A percentile compares a stretch with the other conserved stretches of the same genome.
Conservation (phyloP, 257 asterid genomes). For the Capsicum baccatum region DNA sequence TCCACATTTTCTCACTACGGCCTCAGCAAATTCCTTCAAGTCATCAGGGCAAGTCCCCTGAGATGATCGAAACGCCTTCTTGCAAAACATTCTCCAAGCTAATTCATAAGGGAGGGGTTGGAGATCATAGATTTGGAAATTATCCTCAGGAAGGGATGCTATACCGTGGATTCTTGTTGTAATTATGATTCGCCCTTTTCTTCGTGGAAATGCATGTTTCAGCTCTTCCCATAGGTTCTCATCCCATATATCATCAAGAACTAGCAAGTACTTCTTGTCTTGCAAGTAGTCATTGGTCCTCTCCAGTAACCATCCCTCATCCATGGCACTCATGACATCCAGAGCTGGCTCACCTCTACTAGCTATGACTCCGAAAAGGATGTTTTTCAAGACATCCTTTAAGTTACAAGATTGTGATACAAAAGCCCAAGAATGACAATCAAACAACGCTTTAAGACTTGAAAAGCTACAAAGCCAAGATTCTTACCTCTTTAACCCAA, state of each 20-base stretch:
- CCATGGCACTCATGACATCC: constrained; percentile 19
- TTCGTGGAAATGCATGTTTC: constrained; percentile 6
- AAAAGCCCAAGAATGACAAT: constrained; percentile 16
- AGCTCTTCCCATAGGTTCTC: constrained; percentile 22
- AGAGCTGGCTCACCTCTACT: constrained; percentile 21
- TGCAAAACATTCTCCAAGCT: not conserved
- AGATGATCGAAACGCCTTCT: constrained; percentile 14
- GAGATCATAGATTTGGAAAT: constrained; percentile 11
- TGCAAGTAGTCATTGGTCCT: constrained; percentile 14
- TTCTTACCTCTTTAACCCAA: constrained; percentile 21
- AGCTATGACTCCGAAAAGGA: constrained; percentile 14
- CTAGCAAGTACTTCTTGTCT: constrained; percentile 12
- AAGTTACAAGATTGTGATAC: not conserved
- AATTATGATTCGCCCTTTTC: constrained; percentile 17
- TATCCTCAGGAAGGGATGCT: constrained; percentile 10
- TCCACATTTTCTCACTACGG: constrained; percentile 22
- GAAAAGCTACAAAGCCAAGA: not conserved
- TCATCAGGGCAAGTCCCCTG: constrained; percentile 24
- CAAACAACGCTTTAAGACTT: not conserved
- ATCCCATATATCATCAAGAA: constrained; percentile 23
- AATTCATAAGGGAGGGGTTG: constrained; percentile 13
- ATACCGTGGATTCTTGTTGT: constrained; percentile 2
- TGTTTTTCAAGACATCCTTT: not conserved
- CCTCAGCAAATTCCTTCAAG: not conserved
- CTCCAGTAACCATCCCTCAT: constrained; percentile 20